These are phyloP conservation scores for Plasmodium relictum DNA, from an alignment of 169 alveolate genomes.

Conservation along the genomic window DNA sequence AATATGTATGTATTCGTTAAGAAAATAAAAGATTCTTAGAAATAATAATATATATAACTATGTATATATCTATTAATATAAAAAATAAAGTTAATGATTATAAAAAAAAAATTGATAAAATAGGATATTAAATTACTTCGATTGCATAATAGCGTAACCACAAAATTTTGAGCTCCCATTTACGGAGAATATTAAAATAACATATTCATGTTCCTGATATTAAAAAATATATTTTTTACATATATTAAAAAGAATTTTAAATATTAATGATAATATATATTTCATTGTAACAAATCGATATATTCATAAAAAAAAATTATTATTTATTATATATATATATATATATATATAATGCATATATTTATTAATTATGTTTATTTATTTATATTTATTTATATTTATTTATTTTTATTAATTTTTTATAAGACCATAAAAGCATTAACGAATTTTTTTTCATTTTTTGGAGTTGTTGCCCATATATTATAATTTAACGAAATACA, in stretches of 20 bases:
- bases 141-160: slow-evolving; percentile 86
- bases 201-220: slow-evolving; percentile 79
- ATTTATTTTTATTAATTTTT: slow-evolving; percentile 2
- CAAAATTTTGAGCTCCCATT: slow-evolving; percentile 81
- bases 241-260: neutral
- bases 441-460: slow-evolving; percentile 78
- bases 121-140: slow-evolving; percentile 25
- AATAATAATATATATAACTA: neutral
- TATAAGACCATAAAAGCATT: slow-evolving; percentile 57
- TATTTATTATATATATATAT: neutral
- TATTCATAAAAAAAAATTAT: too few species aligned
- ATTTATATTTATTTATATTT: neutral
- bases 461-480: slow-evolving; percentile 86
- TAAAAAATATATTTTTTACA: neutral
- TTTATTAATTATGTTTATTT: neutral
- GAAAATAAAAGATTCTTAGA: neutral
- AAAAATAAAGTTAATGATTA: neutral
- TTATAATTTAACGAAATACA: slow-evolving; percentile 76
- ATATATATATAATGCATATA: neutral
- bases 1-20: slow-evolving; percentile 1
- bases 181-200: slow-evolving; percentile 81
- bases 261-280: neutral
- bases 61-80: neutral
- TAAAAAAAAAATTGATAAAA: neutral
- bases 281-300: too few species aligned